A percentile compares a stretch with the other conserved stretches of the same genome.
Conservation (phyloP, 345 rosid genomes). For the Pistacia integerrima region DNA sequence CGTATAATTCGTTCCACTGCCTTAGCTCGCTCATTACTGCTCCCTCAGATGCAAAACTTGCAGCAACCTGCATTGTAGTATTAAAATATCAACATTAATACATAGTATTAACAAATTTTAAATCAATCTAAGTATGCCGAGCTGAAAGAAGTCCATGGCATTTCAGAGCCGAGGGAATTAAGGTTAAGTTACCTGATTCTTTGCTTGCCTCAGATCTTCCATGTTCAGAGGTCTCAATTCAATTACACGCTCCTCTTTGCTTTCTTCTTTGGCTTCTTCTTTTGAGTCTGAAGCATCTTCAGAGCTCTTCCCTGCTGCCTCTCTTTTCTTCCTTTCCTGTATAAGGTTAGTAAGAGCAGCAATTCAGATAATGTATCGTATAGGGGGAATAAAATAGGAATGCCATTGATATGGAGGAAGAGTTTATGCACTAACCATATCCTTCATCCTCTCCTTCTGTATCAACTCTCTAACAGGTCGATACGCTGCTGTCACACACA, state of each 20-base stretch:
- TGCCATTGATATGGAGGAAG: background rate
- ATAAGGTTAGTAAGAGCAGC: conserved; percentile 16
- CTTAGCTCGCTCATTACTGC: conserved; percentile 75
- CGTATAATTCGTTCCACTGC: conserved; percentile 88
- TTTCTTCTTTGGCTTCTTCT: conserved; percentile 60
- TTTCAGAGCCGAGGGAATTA: background rate
- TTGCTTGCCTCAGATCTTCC: conserved; percentile 95
- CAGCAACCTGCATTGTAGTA: conserved; percentile 62
- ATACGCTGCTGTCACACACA: conserved; percentile 96
- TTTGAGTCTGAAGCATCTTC: conserved; percentile 48
- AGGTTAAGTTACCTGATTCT: conserved; percentile 65
- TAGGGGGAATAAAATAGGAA: background rate
- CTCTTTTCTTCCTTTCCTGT: conserved; percentile 71
- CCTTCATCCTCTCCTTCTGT: conserved; percentile 79
- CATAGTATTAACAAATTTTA: background rate
- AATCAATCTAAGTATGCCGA: background rate
- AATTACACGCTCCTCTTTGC: conserved; percentile 53
- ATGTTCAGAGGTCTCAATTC: conserved; percentile 71
- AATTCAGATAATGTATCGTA: background rate
- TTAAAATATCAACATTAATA: background rate
- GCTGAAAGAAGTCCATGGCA: background rate
- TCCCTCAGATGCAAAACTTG: conserved; percentile 88
- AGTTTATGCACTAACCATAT: conserved; percentile 46
- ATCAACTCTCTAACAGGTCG: conserved; percentile 90
- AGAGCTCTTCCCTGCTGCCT: conserved; percentile 54